Evolutionary conservation across 1,284 basidiomycete genomes (phyloP), one percentile per base, ranked within the genome.

Genomic region (Leccinum pachyderme): DNA sequence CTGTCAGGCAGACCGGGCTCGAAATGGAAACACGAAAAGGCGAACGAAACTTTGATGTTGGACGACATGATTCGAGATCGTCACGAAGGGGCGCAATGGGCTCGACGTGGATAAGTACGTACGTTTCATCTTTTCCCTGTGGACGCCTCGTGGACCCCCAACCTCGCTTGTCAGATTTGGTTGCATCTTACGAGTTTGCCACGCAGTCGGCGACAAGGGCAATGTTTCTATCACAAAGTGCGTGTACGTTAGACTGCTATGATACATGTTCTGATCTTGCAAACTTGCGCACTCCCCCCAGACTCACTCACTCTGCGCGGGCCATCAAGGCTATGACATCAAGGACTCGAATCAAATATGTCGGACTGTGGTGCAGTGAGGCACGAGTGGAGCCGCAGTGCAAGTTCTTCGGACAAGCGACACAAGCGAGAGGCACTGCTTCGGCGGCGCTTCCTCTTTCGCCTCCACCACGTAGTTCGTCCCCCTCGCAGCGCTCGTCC

Each of bases 41-140:
- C 78, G 11, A 81, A 79, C 4, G 79, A 81, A 48, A 80, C n/a
- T n/a, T n/a, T 82, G 75, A 82, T 83, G 82, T 78, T 83, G 50
- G 81, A 84, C 49, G 76, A 78, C 22, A 74, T 84, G 60, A 64
- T 82, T 82, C 62, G 86, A 92, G 55, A 91, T 92, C 49, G 87
- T 92, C 2, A 84, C 85, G 0, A 92, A 92, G 71, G 81, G 81
- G 66, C 75, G 82, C 4, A 91, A 91, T 56, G 89, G 89, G 0
- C 75, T 92, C 6, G 89, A 92, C 62, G 89, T 92, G 3, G 90
- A 92, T 76, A 91, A 91, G n/a, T n/a, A n/a, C n/a, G 87, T 87
- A 28, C 48, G 48, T 39, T 39, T 0, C 8, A 37, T 39, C 0
- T 1, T 39, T 9, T 31, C 18, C 37, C 18, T 18, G 18, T 9